These are phyloP conservation scores for Silybum marianum DNA, from an alignment of 129 eudicot genomes.

Conservation along the genomic window DNA sequence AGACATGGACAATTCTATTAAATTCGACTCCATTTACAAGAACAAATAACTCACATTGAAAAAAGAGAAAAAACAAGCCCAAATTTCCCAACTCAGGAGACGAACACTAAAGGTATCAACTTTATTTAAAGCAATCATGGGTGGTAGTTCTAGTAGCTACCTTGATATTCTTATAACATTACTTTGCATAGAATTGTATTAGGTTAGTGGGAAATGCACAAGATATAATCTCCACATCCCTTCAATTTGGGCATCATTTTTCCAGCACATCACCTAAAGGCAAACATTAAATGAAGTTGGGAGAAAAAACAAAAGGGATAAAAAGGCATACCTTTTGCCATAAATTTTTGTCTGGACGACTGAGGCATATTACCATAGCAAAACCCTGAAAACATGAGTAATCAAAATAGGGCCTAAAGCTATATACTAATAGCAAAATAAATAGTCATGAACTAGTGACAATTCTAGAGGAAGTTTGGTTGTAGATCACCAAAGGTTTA, in stretches of 20 bases:
- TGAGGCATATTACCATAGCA: conserved; percentile 67
- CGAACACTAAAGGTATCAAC: conserved; percentile 7
- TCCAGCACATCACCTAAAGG: not conserved
- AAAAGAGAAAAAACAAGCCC: not conserved
- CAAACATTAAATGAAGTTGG: not conserved
- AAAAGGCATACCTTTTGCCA: conserved; percentile 85
- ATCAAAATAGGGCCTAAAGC: conserved; percentile 40
- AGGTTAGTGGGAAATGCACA: not conserved
- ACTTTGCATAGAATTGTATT: not conserved
- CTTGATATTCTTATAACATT: not conserved
- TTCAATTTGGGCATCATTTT: not conserved
- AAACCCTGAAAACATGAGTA: conserved; percentile 69
- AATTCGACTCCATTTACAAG: conserved; percentile 1
- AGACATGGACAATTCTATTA: not conserved
- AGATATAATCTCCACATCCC: not conserved
- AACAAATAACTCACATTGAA: not conserved
- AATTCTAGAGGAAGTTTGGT: conserved; percentile 2
- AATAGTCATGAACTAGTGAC: conserved; percentile 17
- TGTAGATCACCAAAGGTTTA: conserved; percentile 13
- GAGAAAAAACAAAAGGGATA: conserved; percentile 7
- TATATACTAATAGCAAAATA: conserved; percentile 24
- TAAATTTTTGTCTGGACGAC: conserved; percentile 74
- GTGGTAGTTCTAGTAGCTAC: not conserved
- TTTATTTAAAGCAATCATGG: not conserved
- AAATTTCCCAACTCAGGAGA: not conserved